Conservation (phyloP, 306 rosid genomes). For the Hippophae rhamnoides region DNA sequence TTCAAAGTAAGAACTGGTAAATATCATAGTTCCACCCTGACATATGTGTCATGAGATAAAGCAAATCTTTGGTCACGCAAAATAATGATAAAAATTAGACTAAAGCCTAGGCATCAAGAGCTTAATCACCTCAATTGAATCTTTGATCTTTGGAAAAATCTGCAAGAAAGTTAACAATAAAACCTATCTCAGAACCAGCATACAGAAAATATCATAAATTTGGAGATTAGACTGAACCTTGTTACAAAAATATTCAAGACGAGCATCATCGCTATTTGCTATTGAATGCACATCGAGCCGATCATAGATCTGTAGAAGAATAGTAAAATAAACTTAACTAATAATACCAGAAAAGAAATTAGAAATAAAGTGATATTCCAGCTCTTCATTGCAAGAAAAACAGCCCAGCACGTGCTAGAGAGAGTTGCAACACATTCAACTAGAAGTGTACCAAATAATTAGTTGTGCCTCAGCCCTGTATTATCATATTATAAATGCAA, state of each 20-base stretch:
- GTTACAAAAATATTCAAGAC: conserved; percentile 67
- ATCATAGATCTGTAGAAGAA: conserved; percentile 54
- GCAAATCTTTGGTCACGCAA: neutral
- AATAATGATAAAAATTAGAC: neutral
- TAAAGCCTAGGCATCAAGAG: conserved; percentile 6
- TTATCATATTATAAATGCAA: too few relatives aligned
- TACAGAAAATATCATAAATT: too few relatives aligned
- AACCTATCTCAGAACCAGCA: conserved; percentile 3
- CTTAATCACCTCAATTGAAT: conserved; percentile 54
- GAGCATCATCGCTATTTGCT: conserved; percentile 64
- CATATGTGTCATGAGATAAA: conserved; percentile 12
- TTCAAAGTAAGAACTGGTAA: conserved; percentile 73
- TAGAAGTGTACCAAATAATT: too few relatives aligned
- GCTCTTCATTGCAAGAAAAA: neutral
- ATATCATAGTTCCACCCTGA: conserved; percentile 86
- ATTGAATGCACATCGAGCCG: conserved; percentile 56
- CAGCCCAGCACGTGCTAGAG: neutral
- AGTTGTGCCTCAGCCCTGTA: too few relatives aligned
- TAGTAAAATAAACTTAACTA: conserved; percentile 14
- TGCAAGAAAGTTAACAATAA: conserved; percentile 27
- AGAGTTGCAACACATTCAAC: neutral
- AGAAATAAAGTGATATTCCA: too few relatives aligned
- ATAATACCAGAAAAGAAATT: neutral
- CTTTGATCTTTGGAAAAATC: conserved; percentile 84
- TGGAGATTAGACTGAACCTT: conserved; percentile 37